Evolutionary conservation across 2,329 filamentous ascomycete genomes (phyloP), one percentile per base, ranked within the genome.

Genomic region (Lithohypha guttulata): DNA sequence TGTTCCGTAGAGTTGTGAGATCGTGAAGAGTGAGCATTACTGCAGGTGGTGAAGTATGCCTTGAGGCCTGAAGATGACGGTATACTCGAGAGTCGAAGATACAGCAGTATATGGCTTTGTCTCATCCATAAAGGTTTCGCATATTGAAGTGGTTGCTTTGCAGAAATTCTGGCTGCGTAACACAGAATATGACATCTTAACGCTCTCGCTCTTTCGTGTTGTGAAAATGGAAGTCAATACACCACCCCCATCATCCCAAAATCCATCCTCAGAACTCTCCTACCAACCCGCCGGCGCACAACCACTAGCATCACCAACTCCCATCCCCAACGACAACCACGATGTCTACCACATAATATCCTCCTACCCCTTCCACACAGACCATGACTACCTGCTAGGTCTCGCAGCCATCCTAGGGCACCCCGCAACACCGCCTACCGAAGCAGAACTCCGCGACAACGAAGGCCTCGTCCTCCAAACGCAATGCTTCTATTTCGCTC

Each of bases 401-500:
- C 58, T 69, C n/a, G 56, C 60, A 7, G 54, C 61, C 18, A 66
- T 69, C 32, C 56, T 69, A 11, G 59, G 62, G 22, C 63, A 65
- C 39, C 55, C 59, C 8, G 55, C 54, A 25, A 58, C 48, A 1
- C 58, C 59, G 22, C 57, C 60, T 6, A 59, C 59, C 13, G 54
- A 59, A 22, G 53, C 53, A 11, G 63, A 66, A 46, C 51, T 65
- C 19, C 49, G 46, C 22, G 53, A 57, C 17, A 55, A 59, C 14
- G 57, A 64, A 35, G 62, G 63, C 40, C 54, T 68, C 18, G 59
- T 66, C 10, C 41, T 65, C 10, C 60, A 63, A 46, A 65, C 65
- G 10, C 63, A 65, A 53, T 67, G 63, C 46, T 69, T 68, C 49
- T 69, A 66, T 42, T 65, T 62, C 44, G 60, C 64, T 32, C 63